Conservation (phyloP, 768 basidiomycete genomes). For the Kondoa subrosea region DNA sequence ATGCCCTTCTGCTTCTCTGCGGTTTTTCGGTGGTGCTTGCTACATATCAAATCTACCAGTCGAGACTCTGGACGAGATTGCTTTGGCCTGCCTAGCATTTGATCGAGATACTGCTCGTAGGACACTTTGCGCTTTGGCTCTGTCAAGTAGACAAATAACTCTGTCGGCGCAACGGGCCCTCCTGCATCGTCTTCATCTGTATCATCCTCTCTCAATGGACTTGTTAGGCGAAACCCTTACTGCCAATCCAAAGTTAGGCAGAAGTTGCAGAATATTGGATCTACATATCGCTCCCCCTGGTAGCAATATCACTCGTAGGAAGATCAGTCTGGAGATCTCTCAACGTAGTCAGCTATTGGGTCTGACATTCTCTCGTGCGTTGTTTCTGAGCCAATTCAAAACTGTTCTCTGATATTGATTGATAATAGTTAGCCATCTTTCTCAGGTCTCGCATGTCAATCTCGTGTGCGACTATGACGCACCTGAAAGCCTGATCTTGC, state of each 20-base stretch:
- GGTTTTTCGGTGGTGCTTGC: not conserved
- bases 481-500: no score
- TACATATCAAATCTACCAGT: not conserved
- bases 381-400: not conserved
- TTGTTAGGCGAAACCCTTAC: not conserved
- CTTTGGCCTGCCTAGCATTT: not conserved
- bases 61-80: not conserved
- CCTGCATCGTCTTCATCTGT: not conserved
- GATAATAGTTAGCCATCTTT: not conserved
- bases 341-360: not conserved
- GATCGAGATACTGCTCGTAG: not conserved
- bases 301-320: not conserved
- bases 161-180: not conserved
- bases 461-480: not conserved
- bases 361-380: not conserved
- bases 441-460: not conserved
- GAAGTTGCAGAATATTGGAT: not conserved
- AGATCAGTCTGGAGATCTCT: no score
- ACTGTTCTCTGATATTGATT: not conserved
- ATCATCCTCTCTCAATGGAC: not conserved
- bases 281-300: not conserved
- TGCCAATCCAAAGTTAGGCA: not conserved
- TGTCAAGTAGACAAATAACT: not conserved
- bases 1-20: not conserved
- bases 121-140: not conserved